phyloP scores from a whole-genome alignment of 805 yeast genomes.

The Metschnikowia cerradonensis region DNA sequence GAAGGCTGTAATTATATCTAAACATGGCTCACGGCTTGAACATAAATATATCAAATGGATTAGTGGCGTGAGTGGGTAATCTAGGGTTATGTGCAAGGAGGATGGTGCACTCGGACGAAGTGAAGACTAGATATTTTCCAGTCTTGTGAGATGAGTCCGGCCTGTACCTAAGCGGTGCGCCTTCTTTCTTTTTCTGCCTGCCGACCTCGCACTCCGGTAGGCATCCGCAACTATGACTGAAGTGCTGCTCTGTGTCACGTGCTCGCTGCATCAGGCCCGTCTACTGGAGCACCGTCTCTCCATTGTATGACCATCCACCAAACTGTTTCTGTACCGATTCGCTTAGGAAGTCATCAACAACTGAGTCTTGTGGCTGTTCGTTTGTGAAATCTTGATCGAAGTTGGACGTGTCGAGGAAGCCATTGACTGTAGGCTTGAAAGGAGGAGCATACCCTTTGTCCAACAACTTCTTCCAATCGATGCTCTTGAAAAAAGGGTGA shows the following conservation, averaged over 20 bases:
- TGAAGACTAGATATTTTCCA: conserved; percentile 1
- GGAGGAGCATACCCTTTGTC: conserved; percentile 93
- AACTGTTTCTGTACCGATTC: conserved; percentile 96
- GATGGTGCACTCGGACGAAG: not conserved
- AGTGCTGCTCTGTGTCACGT: not conserved
- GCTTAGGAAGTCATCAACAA: conserved; percentile 85
- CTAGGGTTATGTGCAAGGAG: not conserved
- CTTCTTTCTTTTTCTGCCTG: not conserved
- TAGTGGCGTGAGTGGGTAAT: too few species aligned
- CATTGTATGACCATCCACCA: conserved; percentile 98
- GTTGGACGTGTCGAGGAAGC: conserved; percentile 85
- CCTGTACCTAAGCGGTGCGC: not conserved
- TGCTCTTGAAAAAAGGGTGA: conserved; percentile 82
- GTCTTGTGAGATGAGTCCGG: conserved; percentile 4
- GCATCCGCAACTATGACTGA: too few species aligned
- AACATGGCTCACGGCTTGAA: not conserved
- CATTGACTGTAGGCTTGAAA: conserved; percentile 85
- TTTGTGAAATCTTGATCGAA: conserved; percentile 89
- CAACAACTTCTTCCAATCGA: conserved; percentile 82
- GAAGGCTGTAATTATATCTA: not conserved
- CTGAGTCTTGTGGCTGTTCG: conserved; percentile 92
- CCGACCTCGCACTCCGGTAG: not conserved
- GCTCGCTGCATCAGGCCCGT: not conserved
- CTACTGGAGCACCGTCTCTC: conserved; percentile 37
- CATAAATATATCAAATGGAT: not conserved